These are phyloP conservation scores for Globomyces sp. DNA, from an alignment of 371 early-diverging fungal species.

Conservation along the genomic window DNA sequence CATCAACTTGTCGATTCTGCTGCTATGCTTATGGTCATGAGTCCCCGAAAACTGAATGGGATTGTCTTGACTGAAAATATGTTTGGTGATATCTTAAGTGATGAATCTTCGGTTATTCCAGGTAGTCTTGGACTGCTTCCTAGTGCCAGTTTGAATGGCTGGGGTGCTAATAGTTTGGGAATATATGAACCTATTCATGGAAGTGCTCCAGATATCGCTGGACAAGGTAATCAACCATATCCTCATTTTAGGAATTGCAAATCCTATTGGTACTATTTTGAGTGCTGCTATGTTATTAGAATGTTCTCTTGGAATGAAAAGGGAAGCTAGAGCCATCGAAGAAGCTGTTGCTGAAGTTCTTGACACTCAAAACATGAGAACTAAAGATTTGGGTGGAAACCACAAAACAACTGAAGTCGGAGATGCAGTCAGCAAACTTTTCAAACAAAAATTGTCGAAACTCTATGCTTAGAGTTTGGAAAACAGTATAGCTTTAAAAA, in stretches of 20 bases:
- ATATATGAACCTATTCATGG: constrained; percentile 98
- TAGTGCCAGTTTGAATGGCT: constrained; percentile 83
- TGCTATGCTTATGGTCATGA: constrained; percentile 93
- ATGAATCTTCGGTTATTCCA: constrained; percentile 93
- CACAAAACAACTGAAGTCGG: constrained; percentile 83
- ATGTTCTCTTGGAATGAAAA: constrained; percentile 86
- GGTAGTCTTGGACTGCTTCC: constrained; percentile 94
- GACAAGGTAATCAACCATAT: constrained; percentile 48
- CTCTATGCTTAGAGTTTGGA: constrained; percentile 6
- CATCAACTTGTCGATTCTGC: constrained; percentile 95
- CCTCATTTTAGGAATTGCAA: constrained; percentile 61
- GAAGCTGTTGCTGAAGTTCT: constrained; percentile 89
- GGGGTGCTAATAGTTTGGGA: constrained; percentile 68
- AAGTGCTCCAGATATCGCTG: constrained; percentile 97
- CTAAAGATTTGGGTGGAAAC: constrained; percentile 85
- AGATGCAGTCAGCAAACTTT: constrained; percentile 78
- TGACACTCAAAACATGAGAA: constrained; percentile 76
- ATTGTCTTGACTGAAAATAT: constrained; percentile 95
- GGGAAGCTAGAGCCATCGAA: constrained; percentile 87
- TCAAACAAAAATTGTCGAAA: constrained; percentile 56
- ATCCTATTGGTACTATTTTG: constrained; percentile 96
- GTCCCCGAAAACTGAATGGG: constrained; percentile 87
- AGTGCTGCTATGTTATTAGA: constrained; percentile 91
- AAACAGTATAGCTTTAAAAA: not conserved
- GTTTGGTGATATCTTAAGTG: constrained; percentile 97